Conservation (phyloP, 2,329 filamentous ascomycete species). For the Diaporthe humulicola region DNA sequence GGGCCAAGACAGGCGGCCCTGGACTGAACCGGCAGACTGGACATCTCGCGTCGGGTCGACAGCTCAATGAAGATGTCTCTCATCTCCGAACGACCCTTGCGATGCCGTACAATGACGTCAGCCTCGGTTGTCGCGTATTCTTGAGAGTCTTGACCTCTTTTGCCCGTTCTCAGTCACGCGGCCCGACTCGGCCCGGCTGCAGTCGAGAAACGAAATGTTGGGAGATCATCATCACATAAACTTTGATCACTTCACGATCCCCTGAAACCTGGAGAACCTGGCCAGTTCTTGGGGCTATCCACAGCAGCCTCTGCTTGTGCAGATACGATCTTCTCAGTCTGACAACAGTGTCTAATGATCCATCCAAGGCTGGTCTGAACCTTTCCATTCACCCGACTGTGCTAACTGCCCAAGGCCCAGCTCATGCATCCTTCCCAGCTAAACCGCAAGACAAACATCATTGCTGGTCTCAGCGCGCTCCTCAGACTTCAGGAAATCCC, state of each 20-base stretch:
- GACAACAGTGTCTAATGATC: background rate
- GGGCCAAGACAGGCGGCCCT: constrained; percentile 1
- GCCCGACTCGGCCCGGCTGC: constrained; percentile 12
- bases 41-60: background rate
- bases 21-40: too few species aligned
- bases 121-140: constrained; percentile 7
- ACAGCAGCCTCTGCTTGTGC: background rate
- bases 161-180: background rate
- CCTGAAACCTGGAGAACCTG: too few species aligned
- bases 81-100: constrained; percentile 19
- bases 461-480: background rate
- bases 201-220: background rate
- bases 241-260: too few species aligned
- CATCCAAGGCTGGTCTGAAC: background rate
- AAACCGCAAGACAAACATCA: background rate
- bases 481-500: background rate
- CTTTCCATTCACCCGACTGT: background rate
- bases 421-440: background rate
- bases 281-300: background rate
- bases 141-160: background rate
- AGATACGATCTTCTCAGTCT: background rate
- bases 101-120: background rate
- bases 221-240: too few species aligned
- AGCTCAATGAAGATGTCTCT: background rate
- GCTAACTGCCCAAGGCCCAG: background rate